Percentiles rank a stretch among this genome's conserved stretches.
Conservation (phyloP, 2,329 filamentous ascomycete species). For the Drechmeria coniospora region DNA sequence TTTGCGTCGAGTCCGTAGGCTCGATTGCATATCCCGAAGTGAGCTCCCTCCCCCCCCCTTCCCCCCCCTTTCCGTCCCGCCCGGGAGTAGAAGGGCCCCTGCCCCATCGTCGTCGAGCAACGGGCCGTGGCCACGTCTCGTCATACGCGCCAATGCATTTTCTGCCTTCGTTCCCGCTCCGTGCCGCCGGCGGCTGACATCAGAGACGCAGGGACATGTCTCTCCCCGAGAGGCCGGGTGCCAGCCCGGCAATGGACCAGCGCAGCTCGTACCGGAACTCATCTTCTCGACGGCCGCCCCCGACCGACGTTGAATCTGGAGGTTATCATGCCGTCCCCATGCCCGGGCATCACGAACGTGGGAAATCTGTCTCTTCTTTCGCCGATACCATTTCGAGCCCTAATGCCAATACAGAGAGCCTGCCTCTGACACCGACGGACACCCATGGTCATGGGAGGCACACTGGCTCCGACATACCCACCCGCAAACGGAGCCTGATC, state of each 20-base stretch:
- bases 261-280: conserved; percentile 52
- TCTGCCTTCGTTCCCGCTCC: not conserved
- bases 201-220: conserved; percentile 34
- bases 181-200: conserved; percentile 7
- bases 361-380: conserved; percentile 41
- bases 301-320: conserved; percentile 56
- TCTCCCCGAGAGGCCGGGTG: conserved; percentile 49
- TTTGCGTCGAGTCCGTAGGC: too few species aligned
- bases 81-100: too few species aligned
- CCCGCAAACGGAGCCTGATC: conserved; percentile 76
- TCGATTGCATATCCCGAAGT: too few species aligned
- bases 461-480: conserved; percentile 15
- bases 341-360: conserved; percentile 34
- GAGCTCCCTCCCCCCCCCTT: too few species aligned
- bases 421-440: conserved; percentile 34
- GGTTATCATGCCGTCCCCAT: conserved; percentile 28
- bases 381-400: conserved; percentile 40
- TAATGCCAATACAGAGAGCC: conserved; percentile 39
- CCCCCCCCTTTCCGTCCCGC: too few species aligned
- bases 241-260: conserved; percentile 43
- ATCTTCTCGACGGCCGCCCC: conserved; percentile 47
- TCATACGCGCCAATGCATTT: not conserved
- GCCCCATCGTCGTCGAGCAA: too few species aligned
- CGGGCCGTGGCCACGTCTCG: too few species aligned
- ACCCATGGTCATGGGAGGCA: conserved; percentile 16